Base-by-base conservation (phyloP, 306 rosid genomes). In the Calophaca sinica region DNA sequence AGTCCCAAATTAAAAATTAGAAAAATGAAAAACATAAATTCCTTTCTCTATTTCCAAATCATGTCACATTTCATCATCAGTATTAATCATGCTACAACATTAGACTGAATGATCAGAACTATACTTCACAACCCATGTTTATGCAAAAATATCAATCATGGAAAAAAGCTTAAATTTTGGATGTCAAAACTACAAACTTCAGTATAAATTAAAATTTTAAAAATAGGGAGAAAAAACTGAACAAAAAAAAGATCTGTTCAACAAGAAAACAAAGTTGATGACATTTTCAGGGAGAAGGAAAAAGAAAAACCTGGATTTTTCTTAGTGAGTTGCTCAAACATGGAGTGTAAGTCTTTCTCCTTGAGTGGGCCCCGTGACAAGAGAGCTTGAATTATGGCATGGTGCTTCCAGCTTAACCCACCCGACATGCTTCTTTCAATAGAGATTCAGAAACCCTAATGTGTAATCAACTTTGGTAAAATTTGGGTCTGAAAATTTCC, bases 351-450 rank as follows among this genome's bases (percentile, higher is more conserved):
- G 65, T 84, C 86, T 52, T 83, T 82, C 75, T 91, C 94, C 76
- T 57, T 78, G 61, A 91, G 90, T 4, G 97, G 97, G 3, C 97
- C 97, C 4, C 96, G 94, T 1, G 97, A 85, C 48, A 91, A 85
- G 67, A 94, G 81, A 59, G 96, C 85, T 84, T 94, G 98, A 83
- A 91, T 90, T 55, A 88, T 78, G 63, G 90, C 81, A 5, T 89
- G 97, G 68, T 94, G 96, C 59, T 76, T 86, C 86, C 80, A 74
- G 79, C 53, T 77, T 81, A 87, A 77, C 58, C 83, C 93, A 58
- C 79, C 87, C 50, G 93, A 84, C 88, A 90, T 73, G 85, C 38
- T 81, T 88, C 38, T 50, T 48, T 65, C 71, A 36, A 68, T n/a
- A 10, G 35, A 9, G 9, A 75, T 42, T 51, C 75, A 13, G 35